Evolutionary conservation across 2,329 filamentous ascomycete species (phyloP).

Genomic region (Plenodomus tracheiphilus): DNA sequence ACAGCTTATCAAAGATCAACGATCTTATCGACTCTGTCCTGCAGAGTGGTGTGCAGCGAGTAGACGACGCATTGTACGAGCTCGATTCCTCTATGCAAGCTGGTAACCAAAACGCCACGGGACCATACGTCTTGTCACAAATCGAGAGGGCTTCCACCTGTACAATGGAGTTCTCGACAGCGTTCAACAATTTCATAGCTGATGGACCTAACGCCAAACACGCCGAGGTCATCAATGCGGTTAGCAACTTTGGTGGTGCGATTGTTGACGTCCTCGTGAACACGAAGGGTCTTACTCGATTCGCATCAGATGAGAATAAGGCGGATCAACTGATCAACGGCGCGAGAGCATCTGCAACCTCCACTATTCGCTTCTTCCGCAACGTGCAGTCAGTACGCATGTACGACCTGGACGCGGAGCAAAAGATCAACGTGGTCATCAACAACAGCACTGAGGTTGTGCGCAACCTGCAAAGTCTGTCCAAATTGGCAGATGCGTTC

Average conservation of each 20-base stretch:
- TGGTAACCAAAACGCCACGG: slow-evolving; percentile 96
- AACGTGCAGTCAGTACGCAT: slow-evolving; percentile 91
- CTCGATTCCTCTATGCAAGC: slow-evolving; percentile 97
- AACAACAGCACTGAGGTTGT: slow-evolving; percentile 96
- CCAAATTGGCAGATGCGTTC: slow-evolving; percentile 89
- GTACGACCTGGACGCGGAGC: slow-evolving; percentile 83
- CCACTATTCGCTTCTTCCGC: slow-evolving; percentile 93
- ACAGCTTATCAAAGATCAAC: slow-evolving; percentile 90
- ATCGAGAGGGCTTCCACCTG: slow-evolving; percentile 95
- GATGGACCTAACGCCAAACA: slow-evolving; percentile 91
- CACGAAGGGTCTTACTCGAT: slow-evolving; percentile 89
- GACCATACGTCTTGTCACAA: slow-evolving; percentile 91
- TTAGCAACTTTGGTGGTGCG: slow-evolving; percentile 86
- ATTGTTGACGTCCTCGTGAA: slow-evolving; percentile 94
- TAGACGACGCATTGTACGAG: slow-evolving; percentile 96
- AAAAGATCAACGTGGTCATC: slow-evolving; percentile 96
- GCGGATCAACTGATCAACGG: slow-evolving; percentile 81
- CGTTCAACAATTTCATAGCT: slow-evolving; percentile 98
- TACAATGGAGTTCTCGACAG: slow-evolving; percentile 95
- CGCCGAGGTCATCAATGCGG: slow-evolving; percentile 87
- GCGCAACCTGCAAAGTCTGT: slow-evolving; percentile 88
- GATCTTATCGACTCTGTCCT: slow-evolving; percentile 97
- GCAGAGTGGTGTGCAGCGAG: slow-evolving; percentile 87
- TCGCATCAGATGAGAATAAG: slow-evolving; percentile 95
- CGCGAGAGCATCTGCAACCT: slow-evolving; percentile 80